Percentiles rank a stretch among this genome's conserved stretches.
Conservation (phyloP, 2,329 filamentous ascomycete genomes). For the Nigrospora osmanthi region DNA sequence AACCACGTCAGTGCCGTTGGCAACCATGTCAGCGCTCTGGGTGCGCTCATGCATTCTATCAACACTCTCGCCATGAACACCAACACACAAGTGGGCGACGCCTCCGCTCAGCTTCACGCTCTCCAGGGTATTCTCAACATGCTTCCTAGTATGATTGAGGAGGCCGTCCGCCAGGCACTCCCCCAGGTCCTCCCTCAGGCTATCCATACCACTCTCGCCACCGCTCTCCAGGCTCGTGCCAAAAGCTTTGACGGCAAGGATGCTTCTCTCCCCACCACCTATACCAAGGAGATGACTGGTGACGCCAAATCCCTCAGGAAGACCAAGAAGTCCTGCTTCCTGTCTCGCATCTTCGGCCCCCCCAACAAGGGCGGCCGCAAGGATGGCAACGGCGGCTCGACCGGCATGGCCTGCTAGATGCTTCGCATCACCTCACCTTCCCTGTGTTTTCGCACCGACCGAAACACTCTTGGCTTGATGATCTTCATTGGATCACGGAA, state of each 20-base stretch:
- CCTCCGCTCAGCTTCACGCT: slow-evolving; percentile 8
- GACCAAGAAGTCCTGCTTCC: slow-evolving; percentile 3
- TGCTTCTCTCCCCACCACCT: neutral
- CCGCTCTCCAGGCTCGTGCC: slow-evolving; percentile 4
- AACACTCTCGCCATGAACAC: slow-evolving; percentile 13
- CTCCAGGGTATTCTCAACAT: slow-evolving; percentile 18
- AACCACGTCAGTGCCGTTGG: slow-evolving; percentile 3
- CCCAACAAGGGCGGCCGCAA: slow-evolving; percentile 3
- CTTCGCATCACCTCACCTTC: too few relatives aligned
- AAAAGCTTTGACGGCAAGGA: neutral
- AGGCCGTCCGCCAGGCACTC: slow-evolving; percentile 8
- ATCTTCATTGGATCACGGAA: too few relatives aligned
- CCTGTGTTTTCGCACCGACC: too few relatives aligned
- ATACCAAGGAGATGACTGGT: neutral
- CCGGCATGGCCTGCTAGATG: neutral
- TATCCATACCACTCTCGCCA: slow-evolving; percentile 8
- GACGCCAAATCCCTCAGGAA: neutral
- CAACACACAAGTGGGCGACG: neutral
- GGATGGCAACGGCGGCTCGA: neutral
- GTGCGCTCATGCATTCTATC: slow-evolving; percentile 16
- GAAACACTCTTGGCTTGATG: too few relatives aligned
- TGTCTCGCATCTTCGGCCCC: neutral
- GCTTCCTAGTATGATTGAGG: slow-evolving; percentile 10
- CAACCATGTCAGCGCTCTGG: slow-evolving; percentile 16
- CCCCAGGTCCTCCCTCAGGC: slow-evolving; percentile 6